Base-by-base conservation (phyloP, 2,329 filamentous ascomycete genomes). In the Periglandula ipomoeae region DNA sequence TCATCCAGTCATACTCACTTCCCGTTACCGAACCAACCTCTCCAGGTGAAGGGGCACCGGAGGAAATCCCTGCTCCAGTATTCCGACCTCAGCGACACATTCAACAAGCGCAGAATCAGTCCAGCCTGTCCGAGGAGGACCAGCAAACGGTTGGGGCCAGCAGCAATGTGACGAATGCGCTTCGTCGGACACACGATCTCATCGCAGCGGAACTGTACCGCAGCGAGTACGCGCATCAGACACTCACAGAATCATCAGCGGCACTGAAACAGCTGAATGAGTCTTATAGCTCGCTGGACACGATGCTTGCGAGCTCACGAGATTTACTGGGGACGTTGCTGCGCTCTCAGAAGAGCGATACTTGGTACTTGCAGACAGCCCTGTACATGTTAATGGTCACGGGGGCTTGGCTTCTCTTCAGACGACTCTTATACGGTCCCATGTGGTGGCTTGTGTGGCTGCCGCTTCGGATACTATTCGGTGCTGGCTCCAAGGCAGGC, bases 291-390 rank as follows among this genome's bases (percentile, higher is more conserved):
- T 81, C 82, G 44, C 78, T 97, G 5, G 88, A 91, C 58, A 79
- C 79, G 11, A 76, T 96, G 61, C 75, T 98, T 34, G 74, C 79
- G 3, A 85, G 79, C 49, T 90, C 87, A 41, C 78, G 80, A 55
- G 83, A 82, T 48, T 72, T 98, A 17, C 78, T 96, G 7, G 81
- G 81, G 6, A 88, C 87, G 17, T 72, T 98, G 41, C 70, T 97
- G 42, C 81, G 81, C 52, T 93, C 87, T 54, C 89, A 94, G 63
- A 98, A 98, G 74, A 93, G 85, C 55, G 93, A 98, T 63, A 96
- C 90, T 2, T 98, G 93, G 93, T 98, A 98, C 64, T 78, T 98
- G 30, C 86, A 93, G 67, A 94, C 87, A 34, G 82, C 90, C 2
- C 82, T 97, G 56, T 94, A 90, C 63, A 75, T 96, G 57, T 76